phyloP scores from a whole-genome alignment of 352 stramenopile species.

The Globisporangium echinulatum region DNA sequence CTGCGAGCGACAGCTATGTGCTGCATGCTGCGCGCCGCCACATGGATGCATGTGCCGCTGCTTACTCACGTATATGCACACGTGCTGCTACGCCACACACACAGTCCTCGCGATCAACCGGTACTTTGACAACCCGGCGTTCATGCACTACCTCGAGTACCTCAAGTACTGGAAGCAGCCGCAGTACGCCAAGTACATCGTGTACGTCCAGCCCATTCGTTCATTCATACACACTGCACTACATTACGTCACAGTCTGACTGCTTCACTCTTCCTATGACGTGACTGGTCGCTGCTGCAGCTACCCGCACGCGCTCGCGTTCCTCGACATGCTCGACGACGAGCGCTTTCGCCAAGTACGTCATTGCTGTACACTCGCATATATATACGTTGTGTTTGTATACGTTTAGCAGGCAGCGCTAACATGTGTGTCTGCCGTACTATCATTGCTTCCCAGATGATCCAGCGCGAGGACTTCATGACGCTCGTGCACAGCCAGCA shows the following conservation, averaged over 20 bases:
- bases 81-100: not conserved
- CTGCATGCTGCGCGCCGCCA: not conserved
- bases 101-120: constrained; percentile 85
- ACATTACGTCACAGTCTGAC: not conserved
- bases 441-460: constrained; percentile 38
- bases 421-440: not conserved
- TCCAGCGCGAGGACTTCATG: constrained; percentile 82
- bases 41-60: not conserved
- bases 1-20: no score
- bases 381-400: no score
- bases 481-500: constrained; percentile 83
- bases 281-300: constrained; percentile 15
- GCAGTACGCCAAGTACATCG: constrained; percentile 89
- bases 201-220: constrained; percentile 30
- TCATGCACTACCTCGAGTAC: constrained; percentile 90
- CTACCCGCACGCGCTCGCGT: constrained; percentile 83
- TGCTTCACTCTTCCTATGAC: not conserved
- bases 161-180: constrained; percentile 91
- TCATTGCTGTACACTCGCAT: not conserved
- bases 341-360: constrained; percentile 74
- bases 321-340: constrained; percentile 86
- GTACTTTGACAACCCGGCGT: constrained; percentile 88
- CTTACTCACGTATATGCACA: not conserved
- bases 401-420: no score
- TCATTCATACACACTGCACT: no score